phyloP scores from a whole-genome alignment of 176 grass and related monocot species.

The Carex scoparia region DNA sequence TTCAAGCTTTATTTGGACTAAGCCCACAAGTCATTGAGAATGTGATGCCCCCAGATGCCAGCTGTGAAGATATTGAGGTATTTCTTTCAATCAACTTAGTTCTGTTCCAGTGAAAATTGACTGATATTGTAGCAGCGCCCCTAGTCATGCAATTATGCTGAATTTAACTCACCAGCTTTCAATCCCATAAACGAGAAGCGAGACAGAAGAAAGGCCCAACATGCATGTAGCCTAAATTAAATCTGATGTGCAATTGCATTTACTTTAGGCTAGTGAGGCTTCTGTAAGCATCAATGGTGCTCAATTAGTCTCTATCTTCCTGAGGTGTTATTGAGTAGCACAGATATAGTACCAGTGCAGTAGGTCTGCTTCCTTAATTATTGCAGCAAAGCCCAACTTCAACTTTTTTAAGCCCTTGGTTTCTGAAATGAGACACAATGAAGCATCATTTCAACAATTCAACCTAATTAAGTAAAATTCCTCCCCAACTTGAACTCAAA shows the following conservation, averaged over 20 bases:
- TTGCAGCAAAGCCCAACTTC: neutral
- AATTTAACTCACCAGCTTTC: neutral
- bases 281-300: neutral
- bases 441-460: neutral
- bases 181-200: neutral
- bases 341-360: neutral
- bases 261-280: neutral
- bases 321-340: neutral
- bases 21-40: conserved; percentile 65
- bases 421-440: neutral
- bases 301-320: neutral
- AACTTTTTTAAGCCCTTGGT: neutral
- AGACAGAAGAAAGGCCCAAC: neutral
- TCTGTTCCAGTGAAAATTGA: neutral
- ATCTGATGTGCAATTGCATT: neutral
- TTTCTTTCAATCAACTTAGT: neutral
- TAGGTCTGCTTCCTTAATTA: neutral
- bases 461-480: neutral
- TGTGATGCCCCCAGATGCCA: conserved; percentile 86
- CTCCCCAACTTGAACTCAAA: neutral
- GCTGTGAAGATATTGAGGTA: conserved; percentile 99
- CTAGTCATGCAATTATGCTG: neutral
- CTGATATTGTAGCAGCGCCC: neutral
- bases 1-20: conserved; percentile 82
- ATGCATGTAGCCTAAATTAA: neutral